Evolutionary conservation across 441 rosid genomes (phyloP).

Genomic region (Brassica hybrid): DNA sequence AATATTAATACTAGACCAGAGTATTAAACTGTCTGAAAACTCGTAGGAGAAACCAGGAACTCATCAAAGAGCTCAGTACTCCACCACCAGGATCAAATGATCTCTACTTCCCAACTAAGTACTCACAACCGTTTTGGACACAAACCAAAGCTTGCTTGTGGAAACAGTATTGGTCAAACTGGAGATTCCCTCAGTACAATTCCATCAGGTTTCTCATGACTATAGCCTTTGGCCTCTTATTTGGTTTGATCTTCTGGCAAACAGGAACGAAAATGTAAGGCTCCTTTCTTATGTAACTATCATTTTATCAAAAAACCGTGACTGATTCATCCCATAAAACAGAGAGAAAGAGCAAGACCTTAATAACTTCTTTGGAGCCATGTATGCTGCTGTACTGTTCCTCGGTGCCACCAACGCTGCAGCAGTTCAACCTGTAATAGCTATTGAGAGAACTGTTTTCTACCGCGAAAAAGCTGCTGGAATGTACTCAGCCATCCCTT

Average conservation of each 20-base stretch:
- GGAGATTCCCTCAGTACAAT: constrained; percentile 85
- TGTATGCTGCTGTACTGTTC: constrained; percentile 73
- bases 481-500: constrained; percentile 87
- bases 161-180: constrained; percentile 81
- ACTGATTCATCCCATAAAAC: constrained; percentile 15
- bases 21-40: no score
- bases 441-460: constrained; percentile 81
- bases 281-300: background rate
- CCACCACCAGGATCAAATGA: constrained; percentile 69
- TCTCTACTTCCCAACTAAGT: constrained; percentile 72
- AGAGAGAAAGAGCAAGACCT: constrained; percentile 69
- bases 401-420: constrained; percentile 81
- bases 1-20: no score
- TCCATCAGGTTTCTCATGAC: constrained; percentile 73
- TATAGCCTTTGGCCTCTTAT: constrained; percentile 53
- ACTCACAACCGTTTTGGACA: constrained; percentile 64
- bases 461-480: constrained; percentile 94
- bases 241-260: constrained; percentile 81
- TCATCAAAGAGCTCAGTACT: constrained; percentile 71
- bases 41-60: constrained; percentile 80
- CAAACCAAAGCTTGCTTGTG: constrained; percentile 86
- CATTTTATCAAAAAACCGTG: background rate
- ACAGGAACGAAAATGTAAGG: constrained; percentile 63
- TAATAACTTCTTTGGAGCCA: constrained; percentile 78
- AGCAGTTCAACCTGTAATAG: constrained; percentile 64